Base-by-base conservation (phyloP, 441 rosid genomes). In the Gossypium laxum region DNA sequence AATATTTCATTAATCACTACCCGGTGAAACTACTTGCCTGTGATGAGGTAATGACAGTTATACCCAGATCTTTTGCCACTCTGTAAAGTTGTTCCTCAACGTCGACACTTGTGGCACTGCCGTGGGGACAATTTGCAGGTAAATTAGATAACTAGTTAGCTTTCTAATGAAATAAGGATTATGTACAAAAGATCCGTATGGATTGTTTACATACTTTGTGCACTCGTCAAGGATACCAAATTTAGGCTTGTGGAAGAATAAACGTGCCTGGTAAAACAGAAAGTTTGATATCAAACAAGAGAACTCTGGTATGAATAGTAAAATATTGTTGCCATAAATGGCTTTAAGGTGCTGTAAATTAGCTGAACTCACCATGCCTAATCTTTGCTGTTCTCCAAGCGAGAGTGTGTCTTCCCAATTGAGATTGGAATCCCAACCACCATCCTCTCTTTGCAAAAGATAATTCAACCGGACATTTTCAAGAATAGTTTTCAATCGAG, bases 191-290 rank as follows among this genome's bases (percentile, higher is more conserved):
- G 1, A 32, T 1, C 41, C n/a, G 48, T 63, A 14, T 15, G 45
- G 66, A 28, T 41, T 70, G 45, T 47, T 74, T 41, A 76, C 86
- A 41, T 95, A 95, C 99, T 95, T 95, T 79, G 98, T 95, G 89
- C 99, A 95, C 83, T 95, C 99, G 6, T 95, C 99, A 3, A 95
- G 99, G 83, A 95, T 87, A 76, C 93, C 98, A 77, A 91, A 95
- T 75, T 75, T 86, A 5, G 99, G 99, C 74, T 84, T 85, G 87
- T 95, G 99, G 77, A 91, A 95, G 90, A 95, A 92, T 48, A 92
- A 82, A 15, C 98, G 98, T 19, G 98, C 98, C 99, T 95, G 60
- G 70, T 70, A 68, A 80, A 72, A 75, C 66, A 58, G 22, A 71
- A 58, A 67, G 47, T 62, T 74, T 17, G 66, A 72, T 19, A 72